Evolutionary conservation across 1,284 basidiomycete genomes (phyloP).

Genomic region (Xerocomus minutiporus): DNA sequence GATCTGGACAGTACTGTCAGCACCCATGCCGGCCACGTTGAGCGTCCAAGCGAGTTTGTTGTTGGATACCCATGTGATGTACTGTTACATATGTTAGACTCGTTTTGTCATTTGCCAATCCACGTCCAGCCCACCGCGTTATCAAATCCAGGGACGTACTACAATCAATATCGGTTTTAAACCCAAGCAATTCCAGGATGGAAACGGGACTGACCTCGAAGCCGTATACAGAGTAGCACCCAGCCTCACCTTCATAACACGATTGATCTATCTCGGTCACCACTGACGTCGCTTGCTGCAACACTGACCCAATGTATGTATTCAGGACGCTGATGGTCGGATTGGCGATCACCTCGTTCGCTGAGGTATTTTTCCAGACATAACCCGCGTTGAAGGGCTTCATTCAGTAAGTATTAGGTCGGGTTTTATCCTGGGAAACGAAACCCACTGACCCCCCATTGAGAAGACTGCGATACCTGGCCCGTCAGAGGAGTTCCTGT

Average conservation of each 20-base stretch:
- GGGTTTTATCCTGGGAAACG: neutral
- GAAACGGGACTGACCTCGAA: conserved; percentile 47
- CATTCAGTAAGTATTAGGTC: conserved; percentile 9
- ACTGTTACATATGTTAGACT: conserved; percentile 34
- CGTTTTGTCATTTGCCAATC: neutral
- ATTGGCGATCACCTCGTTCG: conserved; percentile 43
- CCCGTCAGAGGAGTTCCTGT: conserved; percentile 40
- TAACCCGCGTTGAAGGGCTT: conserved; percentile 46
- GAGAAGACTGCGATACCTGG: conserved; percentile 61
- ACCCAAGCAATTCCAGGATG: neutral
- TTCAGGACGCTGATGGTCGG: conserved; percentile 46
- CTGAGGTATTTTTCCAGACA: conserved; percentile 42
- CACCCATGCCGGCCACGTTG: conserved; percentile 56
- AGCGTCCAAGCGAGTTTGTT: conserved; percentile 63
- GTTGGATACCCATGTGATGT: conserved; percentile 68
- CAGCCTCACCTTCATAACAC: conserved; percentile 46
- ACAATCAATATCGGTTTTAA: neutral
- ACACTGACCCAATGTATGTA: conserved; percentile 50
- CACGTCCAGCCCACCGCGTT: conserved; percentile 37
- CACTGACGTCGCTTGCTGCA: conserved; percentile 61
- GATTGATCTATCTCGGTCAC: conserved; percentile 45
- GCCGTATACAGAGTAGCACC: conserved; percentile 49
- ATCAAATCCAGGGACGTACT: conserved; percentile 60
- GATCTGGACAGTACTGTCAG: conserved; percentile 54
- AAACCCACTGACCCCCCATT: conserved; percentile 55